These are phyloP conservation scores for Calonectria hawksworthii DNA, from an alignment of 2,329 filamentous ascomycete species.

Conservation along the genomic window DNA sequence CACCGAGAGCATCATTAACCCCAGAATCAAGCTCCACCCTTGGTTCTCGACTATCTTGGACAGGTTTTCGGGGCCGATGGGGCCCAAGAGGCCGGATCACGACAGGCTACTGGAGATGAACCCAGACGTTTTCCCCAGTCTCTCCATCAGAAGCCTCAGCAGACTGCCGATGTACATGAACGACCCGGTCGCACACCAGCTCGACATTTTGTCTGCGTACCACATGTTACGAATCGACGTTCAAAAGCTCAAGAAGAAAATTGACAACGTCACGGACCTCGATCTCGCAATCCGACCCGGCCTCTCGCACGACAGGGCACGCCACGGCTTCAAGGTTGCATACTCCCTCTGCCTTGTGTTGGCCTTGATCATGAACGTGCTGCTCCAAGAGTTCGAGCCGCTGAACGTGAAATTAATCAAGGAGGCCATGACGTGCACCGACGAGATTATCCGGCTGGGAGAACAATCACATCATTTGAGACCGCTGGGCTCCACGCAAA, in stretches of 20 bases:
- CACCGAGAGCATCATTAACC: conserved; percentile 50
- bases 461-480: conserved; percentile 36
- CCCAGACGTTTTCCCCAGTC: conserved; percentile 12
- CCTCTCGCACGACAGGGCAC: not conserved
- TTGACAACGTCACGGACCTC: not conserved
- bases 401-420: conserved; percentile 26
- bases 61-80: conserved; percentile 8
- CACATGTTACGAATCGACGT: conserved; percentile 34
- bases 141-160: conserved; percentile 30
- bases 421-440: conserved; percentile 34
- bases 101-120: not conserved
- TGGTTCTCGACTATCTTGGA: conserved; percentile 39
- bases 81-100: conserved; percentile 16
- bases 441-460: conserved; percentile 43
- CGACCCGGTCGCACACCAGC: conserved; percentile 33
- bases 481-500: conserved; percentile 47
- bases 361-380: conserved; percentile 40
- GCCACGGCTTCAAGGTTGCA: conserved; percentile 26
- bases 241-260: conserved; percentile 7
- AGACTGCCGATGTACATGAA: conserved; percentile 38
- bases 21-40: conserved; percentile 40
- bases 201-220: conserved; percentile 36
- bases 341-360: conserved; percentile 38
- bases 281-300: conserved; percentile 2
- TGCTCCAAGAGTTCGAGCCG: conserved; percentile 40